Conservation (phyloP, 768 basidiomycete species). For the Omphalotus guepiniiformis region DNA sequence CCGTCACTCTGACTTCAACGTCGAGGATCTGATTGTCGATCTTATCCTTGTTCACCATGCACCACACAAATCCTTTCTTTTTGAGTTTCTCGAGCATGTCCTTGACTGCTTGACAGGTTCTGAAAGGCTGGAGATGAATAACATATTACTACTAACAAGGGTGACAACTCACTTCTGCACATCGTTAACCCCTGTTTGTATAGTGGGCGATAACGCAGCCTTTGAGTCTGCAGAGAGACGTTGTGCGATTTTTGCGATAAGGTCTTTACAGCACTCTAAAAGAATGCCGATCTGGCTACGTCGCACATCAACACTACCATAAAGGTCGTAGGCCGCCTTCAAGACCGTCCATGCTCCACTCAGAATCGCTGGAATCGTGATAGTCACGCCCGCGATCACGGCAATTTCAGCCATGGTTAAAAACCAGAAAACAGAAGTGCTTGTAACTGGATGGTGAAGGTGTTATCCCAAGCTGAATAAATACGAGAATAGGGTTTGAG, state of each 20-base stretch:
- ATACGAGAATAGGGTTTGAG: too few relatives aligned
- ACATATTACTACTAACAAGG: not conserved
- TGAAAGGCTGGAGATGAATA: not conserved
- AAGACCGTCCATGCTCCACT: not conserved
- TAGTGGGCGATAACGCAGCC: not conserved
- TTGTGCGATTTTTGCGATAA: not conserved
- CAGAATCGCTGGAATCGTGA: constrained; percentile 7
- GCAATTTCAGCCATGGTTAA: constrained; percentile 11
- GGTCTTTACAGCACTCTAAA: constrained; percentile 1
- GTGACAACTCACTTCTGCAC: not conserved
- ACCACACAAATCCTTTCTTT: not conserved
- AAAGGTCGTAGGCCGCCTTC: constrained; percentile 9
- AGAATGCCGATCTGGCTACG: constrained; percentile 9
- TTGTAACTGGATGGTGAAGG: not conserved
- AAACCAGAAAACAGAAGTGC: not conserved
- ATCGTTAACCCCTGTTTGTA: not conserved
- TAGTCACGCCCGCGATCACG: too few relatives aligned
- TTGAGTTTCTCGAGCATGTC: not conserved
- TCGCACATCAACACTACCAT: constrained; percentile 10
- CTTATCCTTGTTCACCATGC: not conserved
- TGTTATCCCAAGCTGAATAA: too few relatives aligned
- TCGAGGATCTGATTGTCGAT: not conserved
- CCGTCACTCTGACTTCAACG: not conserved
- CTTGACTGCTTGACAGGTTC: not conserved
- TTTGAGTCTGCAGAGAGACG: not conserved